phyloP scores from a whole-genome alignment of 139 green algal species.

The Raphidocelis subcapitata region DNA sequence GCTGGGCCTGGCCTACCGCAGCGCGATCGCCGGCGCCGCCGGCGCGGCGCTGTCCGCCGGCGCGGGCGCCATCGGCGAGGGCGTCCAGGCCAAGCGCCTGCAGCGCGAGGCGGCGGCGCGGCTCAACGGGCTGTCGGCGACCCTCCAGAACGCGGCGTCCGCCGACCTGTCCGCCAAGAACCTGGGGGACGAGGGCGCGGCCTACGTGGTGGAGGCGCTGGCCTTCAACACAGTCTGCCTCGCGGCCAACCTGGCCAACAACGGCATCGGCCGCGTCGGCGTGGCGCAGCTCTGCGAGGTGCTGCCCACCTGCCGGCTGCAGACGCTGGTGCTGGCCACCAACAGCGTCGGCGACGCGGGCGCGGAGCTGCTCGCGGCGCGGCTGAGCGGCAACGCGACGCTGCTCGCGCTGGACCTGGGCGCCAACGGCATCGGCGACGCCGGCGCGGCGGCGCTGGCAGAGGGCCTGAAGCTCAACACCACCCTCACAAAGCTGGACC shows the following conservation, averaged over 20 bases:
- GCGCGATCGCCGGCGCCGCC: conserved; percentile 1
- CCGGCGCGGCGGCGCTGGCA: conserved; percentile 73
- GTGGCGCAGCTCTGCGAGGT: conserved; percentile 65
- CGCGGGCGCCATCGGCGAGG: conserved; percentile 10
- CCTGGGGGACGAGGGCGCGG: conserved; percentile 85
- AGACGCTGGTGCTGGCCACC: conserved; percentile 68
- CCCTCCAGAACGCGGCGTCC: conserved; percentile 57
- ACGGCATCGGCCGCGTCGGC: conserved; percentile 83
- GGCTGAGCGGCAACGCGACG: conserved; percentile 44
- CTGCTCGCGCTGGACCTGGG: conserved; percentile 86
- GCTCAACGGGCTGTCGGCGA: conserved; percentile 76
- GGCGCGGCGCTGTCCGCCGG: background rate
- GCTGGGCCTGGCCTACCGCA: conserved; percentile 13
- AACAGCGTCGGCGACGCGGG: conserved; percentile 71
- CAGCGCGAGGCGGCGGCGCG: conserved; percentile 61
- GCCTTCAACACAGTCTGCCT: conserved; percentile 89
- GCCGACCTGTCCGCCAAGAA: conserved; percentile 85
- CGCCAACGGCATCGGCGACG: conserved; percentile 84
- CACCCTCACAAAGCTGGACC: conserved; percentile 78
- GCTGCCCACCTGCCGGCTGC: conserved; percentile 35
- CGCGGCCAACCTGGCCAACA: conserved; percentile 84
- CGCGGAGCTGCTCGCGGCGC: conserved; percentile 59
- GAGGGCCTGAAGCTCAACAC: conserved; percentile 87
- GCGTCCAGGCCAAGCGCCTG: conserved; percentile 51
- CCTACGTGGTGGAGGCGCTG: conserved; percentile 85